These are phyloP conservation scores for Diplodia intermedia DNA, from an alignment of 2,329 filamentous ascomycete species.

Conservation along the genomic window DNA sequence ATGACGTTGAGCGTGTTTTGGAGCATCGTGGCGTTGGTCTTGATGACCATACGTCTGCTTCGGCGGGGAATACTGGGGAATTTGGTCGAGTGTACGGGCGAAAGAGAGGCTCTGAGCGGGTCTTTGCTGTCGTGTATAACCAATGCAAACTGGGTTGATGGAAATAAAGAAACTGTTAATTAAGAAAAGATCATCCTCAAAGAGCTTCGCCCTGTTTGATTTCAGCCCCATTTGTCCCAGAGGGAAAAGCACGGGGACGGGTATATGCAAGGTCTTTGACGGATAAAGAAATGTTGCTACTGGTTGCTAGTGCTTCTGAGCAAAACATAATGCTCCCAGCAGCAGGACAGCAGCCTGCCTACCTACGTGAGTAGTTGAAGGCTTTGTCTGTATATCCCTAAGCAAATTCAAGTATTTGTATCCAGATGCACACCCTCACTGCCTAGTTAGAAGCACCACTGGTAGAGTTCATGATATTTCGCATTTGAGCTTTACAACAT, in stretches of 20 bases:
- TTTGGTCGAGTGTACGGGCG: background rate
- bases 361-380: background rate
- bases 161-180: background rate
- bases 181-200: background rate
- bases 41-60: background rate
- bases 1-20: too few relatives aligned
- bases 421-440: too few relatives aligned
- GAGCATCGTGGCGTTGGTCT: background rate
- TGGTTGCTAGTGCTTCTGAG: too few relatives aligned
- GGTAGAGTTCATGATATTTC: background rate
- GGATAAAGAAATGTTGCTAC: background rate
- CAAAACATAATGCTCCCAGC: too few relatives aligned
- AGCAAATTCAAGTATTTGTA: too few relatives aligned
- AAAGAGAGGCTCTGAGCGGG: background rate
- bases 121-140: background rate
- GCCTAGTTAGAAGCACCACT: too few relatives aligned
- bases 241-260: background rate
- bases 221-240: background rate
- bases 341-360: too few relatives aligned
- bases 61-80: background rate
- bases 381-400: too few relatives aligned
- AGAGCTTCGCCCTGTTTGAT: background rate
- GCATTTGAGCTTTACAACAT: background rate
- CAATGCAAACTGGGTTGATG: background rate
- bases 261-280: background rate